Evolutionary conservation across 1,284 basidiomycete species (phyloP).

Genomic region (Apiotrichum laibachii): DNA sequence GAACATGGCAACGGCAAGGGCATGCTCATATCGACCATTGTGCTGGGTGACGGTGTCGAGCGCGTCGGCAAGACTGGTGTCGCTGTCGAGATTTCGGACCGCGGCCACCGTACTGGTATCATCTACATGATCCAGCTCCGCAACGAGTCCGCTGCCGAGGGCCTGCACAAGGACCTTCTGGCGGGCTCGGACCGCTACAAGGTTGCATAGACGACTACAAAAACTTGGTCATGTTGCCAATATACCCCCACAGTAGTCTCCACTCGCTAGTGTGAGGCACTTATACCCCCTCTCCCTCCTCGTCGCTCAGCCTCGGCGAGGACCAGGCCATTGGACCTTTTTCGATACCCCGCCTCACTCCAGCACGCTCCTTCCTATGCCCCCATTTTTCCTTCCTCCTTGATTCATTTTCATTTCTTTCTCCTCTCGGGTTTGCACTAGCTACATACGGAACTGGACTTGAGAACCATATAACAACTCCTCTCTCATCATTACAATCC

Average conservation of each 20-base stretch:
- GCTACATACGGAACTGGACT: not conserved
- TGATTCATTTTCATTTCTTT: not conserved
- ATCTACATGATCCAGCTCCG: slow-evolving; percentile 95
- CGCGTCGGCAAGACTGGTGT: slow-evolving; percentile 96
- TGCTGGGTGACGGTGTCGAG: slow-evolving; percentile 93
- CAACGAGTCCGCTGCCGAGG: slow-evolving; percentile 80
- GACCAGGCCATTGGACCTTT: no score
- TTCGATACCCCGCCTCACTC: not conserved
- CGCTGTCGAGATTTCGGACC: slow-evolving; percentile 90
- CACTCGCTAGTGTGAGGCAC: not conserved
- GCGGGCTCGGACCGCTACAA: slow-evolving; percentile 72
- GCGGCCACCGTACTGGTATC: slow-evolving; percentile 86
- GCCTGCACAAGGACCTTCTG: slow-evolving; percentile 81
- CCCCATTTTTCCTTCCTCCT: not conserved
- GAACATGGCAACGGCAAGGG: slow-evolving; percentile 70
- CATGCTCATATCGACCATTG: slow-evolving; percentile 88
- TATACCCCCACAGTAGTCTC: not conserved
- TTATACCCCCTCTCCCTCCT: not conserved
- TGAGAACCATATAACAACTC: not conserved
- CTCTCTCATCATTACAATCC: no score
- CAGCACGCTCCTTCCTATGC: not conserved
- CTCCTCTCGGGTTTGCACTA: not conserved
- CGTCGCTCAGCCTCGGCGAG: no score
- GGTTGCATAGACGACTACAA: no score
- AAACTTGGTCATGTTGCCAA: no score